Percentiles rank a stretch among this genome's conserved stretches.
Evolutionary conservation across 1,284 basidiomycete genomes (phyloP).

Genomic region (Porodaedalea pini): DNA sequence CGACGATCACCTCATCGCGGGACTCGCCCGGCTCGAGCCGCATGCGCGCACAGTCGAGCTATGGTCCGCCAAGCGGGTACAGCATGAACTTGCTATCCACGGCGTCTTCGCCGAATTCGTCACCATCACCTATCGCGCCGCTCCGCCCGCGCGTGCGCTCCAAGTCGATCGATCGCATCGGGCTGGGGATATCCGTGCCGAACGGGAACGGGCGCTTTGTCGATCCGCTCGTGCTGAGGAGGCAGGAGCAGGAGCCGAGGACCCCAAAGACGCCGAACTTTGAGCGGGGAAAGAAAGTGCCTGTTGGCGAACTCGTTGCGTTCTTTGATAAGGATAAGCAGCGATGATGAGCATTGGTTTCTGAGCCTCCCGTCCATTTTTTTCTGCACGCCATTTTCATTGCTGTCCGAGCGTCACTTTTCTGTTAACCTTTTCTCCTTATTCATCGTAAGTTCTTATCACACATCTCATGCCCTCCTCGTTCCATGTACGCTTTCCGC

Average conservation of each 20-base stretch:
- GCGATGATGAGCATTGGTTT: conserved; percentile 15
- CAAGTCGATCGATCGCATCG: conserved; percentile 49
- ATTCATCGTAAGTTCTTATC: neutral
- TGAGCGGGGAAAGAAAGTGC: conserved; percentile 55
- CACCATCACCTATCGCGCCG: conserved; percentile 36
- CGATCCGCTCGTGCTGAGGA: conserved; percentile 66
- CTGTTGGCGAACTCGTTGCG: conserved; percentile 72
- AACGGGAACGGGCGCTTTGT: conserved; percentile 48
- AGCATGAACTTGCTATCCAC: conserved; percentile 22
- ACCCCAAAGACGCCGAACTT: conserved; percentile 34
- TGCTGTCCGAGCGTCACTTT: too few relatives aligned
- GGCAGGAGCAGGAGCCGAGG: conserved; percentile 51
- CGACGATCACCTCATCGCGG: conserved; percentile 7
- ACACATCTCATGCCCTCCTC: neutral
- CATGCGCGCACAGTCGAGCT: conserved; percentile 50
- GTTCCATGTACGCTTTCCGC: neutral
- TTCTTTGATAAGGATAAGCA: conserved; percentile 72
- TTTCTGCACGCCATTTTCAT: neutral
- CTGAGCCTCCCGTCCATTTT: neutral
- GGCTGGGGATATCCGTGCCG: conserved; percentile 28
- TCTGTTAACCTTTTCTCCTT: too few relatives aligned
- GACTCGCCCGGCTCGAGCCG: conserved; percentile 28
- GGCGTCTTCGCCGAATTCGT: conserved; percentile 28
- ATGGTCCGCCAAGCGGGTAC: conserved; percentile 31
- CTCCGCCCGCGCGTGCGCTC: conserved; percentile 47